Evolutionary conservation across 2,329 filamentous ascomycete genomes (phyloP).

Genomic region (Conoideocrella luteorostrata): DNA sequence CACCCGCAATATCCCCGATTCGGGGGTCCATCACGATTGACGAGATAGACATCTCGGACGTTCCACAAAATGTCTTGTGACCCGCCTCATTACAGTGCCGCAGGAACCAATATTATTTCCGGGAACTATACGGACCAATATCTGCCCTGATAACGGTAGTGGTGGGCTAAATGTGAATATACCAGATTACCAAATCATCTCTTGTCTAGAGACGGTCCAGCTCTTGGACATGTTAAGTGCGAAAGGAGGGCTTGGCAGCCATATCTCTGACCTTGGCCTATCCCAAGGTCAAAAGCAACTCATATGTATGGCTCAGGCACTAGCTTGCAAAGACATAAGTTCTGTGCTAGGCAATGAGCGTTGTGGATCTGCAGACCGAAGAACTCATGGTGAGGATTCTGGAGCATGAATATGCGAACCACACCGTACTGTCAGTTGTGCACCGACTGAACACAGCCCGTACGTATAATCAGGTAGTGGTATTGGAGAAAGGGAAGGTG

Average conservation of each 20-base stretch:
- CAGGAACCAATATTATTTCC: conserved; percentile 45
- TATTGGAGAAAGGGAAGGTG: conserved; percentile 38
- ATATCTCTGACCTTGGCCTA: conserved; percentile 10
- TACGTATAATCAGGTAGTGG: conserved; percentile 39
- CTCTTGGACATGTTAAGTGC: conserved; percentile 11
- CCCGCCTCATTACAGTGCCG: conserved; percentile 40
- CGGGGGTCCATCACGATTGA: conserved; percentile 33
- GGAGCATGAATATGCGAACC: conserved; percentile 25
- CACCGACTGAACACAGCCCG: conserved; percentile 40
- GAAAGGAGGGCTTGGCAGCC: conserved; percentile 13
- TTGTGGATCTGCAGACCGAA: conserved; percentile 31
- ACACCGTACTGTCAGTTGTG: conserved; percentile 45
- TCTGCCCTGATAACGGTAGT: conserved; percentile 9
- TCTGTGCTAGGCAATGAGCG: conserved; percentile 27
- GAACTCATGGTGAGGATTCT: conserved; percentile 29
- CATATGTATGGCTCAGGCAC: conserved; percentile 15
- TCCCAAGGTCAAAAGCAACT: conserved; percentile 18
- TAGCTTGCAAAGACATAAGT: conserved; percentile 22
- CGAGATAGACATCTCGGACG: conserved; percentile 24
- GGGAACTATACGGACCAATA: conserved; percentile 25
- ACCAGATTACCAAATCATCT: conserved; percentile 11
- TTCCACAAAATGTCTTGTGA: conserved; percentile 35
- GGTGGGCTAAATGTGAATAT: no score
- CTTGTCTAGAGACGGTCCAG: conserved; percentile 11
- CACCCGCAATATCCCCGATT: conserved; percentile 11